A percentile compares a stretch with the other conserved stretches of the same genome.
Conservation (phyloP, 306 rosid species). For the Prunus mume region DNA sequence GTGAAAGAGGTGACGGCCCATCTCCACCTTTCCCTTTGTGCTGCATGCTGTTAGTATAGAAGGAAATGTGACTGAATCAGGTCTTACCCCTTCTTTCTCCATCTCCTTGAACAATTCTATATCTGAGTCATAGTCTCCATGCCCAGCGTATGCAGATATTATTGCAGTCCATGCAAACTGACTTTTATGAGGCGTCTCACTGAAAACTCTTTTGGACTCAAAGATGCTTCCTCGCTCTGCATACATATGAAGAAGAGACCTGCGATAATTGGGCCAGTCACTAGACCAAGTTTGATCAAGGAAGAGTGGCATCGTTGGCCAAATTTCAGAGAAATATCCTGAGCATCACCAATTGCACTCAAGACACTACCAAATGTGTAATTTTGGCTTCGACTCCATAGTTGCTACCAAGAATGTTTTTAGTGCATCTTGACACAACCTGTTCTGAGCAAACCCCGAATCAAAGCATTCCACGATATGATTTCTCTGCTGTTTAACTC, state of each 20-base stretch:
- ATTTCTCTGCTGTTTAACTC: constrained; percentile 58
- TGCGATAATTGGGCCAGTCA: constrained; percentile 50
- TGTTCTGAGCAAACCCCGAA: constrained; percentile 86
- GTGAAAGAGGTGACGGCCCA: constrained; percentile 52
- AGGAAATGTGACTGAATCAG: constrained; percentile 70
- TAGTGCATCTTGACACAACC: constrained; percentile 55
- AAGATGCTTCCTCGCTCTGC: too few species aligned
- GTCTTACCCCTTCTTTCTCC: constrained; percentile 54
- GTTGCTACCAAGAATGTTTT: constrained; percentile 50
- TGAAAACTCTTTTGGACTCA: too few species aligned
- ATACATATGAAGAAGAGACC: constrained; percentile 48
- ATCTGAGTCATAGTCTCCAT: constrained; percentile 64
- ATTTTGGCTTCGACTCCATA: constrained; percentile 60
- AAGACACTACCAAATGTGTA: constrained; percentile 84
- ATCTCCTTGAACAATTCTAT: constrained; percentile 55
- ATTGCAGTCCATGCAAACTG: constrained; percentile 55
- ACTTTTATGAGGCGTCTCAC: too few species aligned
- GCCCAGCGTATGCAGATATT: constrained; percentile 69
- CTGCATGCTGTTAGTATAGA: constrained; percentile 70
- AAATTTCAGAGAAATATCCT: constrained; percentile 63
- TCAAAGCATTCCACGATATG: constrained; percentile 82
- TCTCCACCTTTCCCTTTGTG: constrained; percentile 71
- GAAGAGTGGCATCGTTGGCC: constrained; percentile 75
- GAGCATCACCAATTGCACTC: constrained; percentile 68
- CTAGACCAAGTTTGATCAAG: constrained; percentile 57